Evolutionary conservation across 768 basidiomycete genomes (phyloP).

Genomic region (Daedaleopsis sinensis): DNA sequence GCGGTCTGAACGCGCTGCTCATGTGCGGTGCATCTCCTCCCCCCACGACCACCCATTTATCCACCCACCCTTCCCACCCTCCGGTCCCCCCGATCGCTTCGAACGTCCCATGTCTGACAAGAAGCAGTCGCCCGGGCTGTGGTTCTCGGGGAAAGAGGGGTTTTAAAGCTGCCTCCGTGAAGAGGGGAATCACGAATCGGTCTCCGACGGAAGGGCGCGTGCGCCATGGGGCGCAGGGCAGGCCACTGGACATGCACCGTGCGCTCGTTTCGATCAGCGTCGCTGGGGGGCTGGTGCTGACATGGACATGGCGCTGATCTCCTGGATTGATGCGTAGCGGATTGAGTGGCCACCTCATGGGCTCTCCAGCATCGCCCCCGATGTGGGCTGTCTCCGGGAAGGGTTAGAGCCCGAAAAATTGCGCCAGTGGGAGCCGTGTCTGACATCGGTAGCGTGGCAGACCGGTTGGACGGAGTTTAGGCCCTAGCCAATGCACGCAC

Average conservation of each 20-base stretch:
- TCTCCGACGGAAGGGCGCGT: background rate
- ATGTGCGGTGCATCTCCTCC: constrained; percentile 12
- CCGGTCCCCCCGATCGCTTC: constrained; percentile 16
- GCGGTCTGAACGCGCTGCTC: constrained; percentile 4
- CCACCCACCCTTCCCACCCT: constrained; percentile 11
- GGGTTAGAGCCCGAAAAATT: background rate
- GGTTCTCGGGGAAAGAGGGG: background rate
- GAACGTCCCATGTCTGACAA: background rate
- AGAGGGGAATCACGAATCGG: background rate
- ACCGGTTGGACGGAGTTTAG: background rate
- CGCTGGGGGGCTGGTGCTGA: background rate
- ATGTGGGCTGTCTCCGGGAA: background rate
- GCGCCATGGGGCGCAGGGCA: constrained; percentile 2
- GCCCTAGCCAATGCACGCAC: background rate
- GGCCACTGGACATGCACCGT: constrained; percentile 8
- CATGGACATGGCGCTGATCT: constrained; percentile 15
- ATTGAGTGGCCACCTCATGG: constrained; percentile 8
- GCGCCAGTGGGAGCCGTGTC: background rate
- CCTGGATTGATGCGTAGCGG: constrained; percentile 10
- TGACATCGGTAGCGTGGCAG: background rate
- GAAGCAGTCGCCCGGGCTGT: background rate
- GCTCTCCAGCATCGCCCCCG: background rate
- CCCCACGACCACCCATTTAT: background rate
- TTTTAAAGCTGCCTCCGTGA: background rate
- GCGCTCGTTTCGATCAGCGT: constrained; percentile 15